A percentile compares a stretch with the other conserved stretches of the same genome.
phyloP scores from a whole-genome alignment of 441 rosid species.

The Hura crepitans region DNA sequence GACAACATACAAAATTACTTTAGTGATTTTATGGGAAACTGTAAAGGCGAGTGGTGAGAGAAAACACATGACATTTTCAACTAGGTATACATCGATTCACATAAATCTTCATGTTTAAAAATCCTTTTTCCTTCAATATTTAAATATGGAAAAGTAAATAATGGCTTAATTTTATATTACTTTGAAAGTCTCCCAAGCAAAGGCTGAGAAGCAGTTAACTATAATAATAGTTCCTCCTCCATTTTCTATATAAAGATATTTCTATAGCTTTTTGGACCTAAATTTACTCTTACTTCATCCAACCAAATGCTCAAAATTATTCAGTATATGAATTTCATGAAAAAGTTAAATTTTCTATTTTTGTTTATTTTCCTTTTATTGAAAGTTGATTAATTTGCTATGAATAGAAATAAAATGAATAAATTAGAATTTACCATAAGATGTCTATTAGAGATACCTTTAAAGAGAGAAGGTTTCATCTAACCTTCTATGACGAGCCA shows the following conservation, averaged over 20 bases:
- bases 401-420: too few species aligned
- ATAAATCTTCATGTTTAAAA: too few species aligned
- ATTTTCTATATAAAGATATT: background rate
- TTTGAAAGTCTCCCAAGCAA: background rate
- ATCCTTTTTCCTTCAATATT: too few species aligned
- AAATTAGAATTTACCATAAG: constrained; percentile 31
- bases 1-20: too few species aligned
- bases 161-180: too few species aligned
- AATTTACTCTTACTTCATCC: constrained; percentile 9
- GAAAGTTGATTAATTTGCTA: background rate
- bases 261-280: constrained; percentile 1
- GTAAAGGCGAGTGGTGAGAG: too few species aligned
- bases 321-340: background rate
- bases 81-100: too few species aligned
- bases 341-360: background rate
- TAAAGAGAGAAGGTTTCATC: constrained; percentile 37
- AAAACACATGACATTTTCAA: too few species aligned
- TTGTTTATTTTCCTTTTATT: background rate
- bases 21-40: too few species aligned
- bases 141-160: too few species aligned
- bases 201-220: background rate
- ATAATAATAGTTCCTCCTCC: constrained; percentile 2
- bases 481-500: constrained; percentile 46
- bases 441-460: constrained; percentile 33
- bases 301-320: background rate